These are phyloP conservation scores for Moniliophthora roreri DNA, from an alignment of 1,284 basidiomycete genomes.

Conservation along the genomic window DNA sequence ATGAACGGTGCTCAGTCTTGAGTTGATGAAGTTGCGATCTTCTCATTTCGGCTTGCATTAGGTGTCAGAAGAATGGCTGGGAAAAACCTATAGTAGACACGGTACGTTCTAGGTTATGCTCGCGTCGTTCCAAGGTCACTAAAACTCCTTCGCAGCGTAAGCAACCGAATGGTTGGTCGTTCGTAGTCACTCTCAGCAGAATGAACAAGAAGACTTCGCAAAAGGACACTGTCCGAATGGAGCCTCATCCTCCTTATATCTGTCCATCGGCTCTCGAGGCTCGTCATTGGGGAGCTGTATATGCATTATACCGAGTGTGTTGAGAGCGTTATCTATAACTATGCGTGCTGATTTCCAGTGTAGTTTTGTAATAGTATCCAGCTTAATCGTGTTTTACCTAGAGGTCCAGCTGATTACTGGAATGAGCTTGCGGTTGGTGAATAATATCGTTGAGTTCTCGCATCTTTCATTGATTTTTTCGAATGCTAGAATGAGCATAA, in stretches of 20 bases:
- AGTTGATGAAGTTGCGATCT: neutral
- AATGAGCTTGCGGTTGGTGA: conserved; percentile 52
- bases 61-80: conserved; percentile 87
- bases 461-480: conserved; percentile 3
- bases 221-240: conserved; percentile 69
- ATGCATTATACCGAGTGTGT: conserved; percentile 84
- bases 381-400: conserved; percentile 76
- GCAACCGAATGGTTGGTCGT: conserved; percentile 52
- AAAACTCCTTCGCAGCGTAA: conserved; percentile 42
- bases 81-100: conserved; percentile 76
- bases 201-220: conserved; percentile 71
- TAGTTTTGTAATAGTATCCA: conserved; percentile 83
- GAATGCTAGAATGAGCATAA: conserved; percentile 58
- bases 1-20: conserved; percentile 58
- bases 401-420: conserved; percentile 86
- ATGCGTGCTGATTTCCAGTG: conserved; percentile 1
- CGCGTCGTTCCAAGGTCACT: conserved; percentile 9
- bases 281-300: conserved; percentile 86
- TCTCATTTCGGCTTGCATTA: conserved; percentile 23
- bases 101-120: conserved; percentile 37
- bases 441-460: neutral
- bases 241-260: conserved; percentile 67
- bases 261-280: conserved; percentile 71
- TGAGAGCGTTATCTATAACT: neutral
- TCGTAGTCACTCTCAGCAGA: conserved; percentile 63